Percentiles rank a stretch among this genome's conserved stretches.
These are phyloP conservation scores for Aspergillus quadricinctus DNA, from an alignment of 2,329 filamentous ascomycete genomes.

Conservation along the genomic window DNA sequence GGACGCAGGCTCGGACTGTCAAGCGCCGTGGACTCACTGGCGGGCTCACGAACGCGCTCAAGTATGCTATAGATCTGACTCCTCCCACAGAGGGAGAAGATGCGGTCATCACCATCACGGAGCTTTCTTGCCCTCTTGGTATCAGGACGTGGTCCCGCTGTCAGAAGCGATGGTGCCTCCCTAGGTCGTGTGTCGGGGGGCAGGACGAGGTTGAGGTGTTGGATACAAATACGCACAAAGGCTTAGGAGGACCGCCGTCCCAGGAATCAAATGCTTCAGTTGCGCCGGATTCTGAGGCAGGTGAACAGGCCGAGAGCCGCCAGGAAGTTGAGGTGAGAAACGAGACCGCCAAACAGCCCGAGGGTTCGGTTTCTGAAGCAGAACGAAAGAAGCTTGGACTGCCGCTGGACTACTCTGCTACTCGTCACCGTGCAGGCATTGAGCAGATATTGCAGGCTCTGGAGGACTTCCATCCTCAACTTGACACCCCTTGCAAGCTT, in stretches of 20 bases:
- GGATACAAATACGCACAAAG: neutral
- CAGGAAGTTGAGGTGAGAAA: neutral
- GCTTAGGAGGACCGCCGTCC: neutral
- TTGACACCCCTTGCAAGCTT: conserved; percentile 63
- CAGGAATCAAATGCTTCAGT: neutral
- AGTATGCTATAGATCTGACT: conserved; percentile 61
- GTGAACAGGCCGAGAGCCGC: neutral
- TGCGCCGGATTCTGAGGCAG: neutral
- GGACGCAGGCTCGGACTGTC: conserved; percentile 21
- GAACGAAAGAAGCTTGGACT: conserved; percentile 5
- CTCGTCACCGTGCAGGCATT: conserved; percentile 61
- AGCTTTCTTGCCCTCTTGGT: conserved; percentile 54
- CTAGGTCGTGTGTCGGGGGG: conserved; percentile 42
- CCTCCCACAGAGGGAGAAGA: conserved; percentile 60
- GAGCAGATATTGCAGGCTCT: conserved; percentile 58
- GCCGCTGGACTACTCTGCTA: conserved; percentile 56
- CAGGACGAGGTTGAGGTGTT: conserved; percentile 40
- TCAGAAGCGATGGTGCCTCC: conserved; percentile 34
- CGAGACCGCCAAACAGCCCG: neutral
- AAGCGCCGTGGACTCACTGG: conserved; percentile 27
- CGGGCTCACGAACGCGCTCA: conserved; percentile 41
- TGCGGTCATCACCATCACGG: conserved; percentile 54
- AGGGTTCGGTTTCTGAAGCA: neutral
- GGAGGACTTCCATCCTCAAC: conserved; percentile 48
- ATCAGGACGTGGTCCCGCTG: conserved; percentile 54